Conservation (phyloP, 176 grass and related monocot species). For the Raddia distichophylla region DNA sequence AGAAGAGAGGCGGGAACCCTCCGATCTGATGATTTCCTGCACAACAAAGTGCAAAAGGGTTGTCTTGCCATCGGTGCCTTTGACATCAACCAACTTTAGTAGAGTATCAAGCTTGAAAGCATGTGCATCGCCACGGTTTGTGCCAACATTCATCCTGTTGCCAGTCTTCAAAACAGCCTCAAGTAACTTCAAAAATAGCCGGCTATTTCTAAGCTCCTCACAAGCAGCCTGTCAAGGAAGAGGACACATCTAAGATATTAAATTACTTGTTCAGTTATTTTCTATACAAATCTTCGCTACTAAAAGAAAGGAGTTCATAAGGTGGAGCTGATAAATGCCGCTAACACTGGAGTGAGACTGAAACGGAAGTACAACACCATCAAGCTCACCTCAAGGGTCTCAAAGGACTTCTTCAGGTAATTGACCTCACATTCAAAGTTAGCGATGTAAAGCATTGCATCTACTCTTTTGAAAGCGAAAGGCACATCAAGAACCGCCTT, state of each 20-base stretch:
- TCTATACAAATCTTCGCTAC: neutral
- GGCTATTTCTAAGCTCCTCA: constrained; percentile 88
- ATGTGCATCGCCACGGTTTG: constrained; percentile 87
- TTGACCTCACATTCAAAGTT: constrained; percentile 97
- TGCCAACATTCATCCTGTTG: constrained; percentile 99
- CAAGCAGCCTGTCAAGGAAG: constrained; percentile 67
- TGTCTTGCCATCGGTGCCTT: constrained; percentile 92
- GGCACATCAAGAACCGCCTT: constrained; percentile 94
- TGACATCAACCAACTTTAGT: constrained; percentile 89
- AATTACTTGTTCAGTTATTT: neutral
- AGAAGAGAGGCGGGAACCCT: constrained; percentile 59
- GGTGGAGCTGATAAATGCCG: neutral
- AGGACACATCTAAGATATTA: neutral
- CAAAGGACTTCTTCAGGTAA: constrained; percentile 90
- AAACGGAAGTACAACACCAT: neutral
- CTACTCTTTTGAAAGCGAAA: constrained; percentile 96
- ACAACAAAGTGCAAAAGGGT: constrained; percentile 97
- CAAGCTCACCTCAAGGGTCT: constrained; percentile 90
- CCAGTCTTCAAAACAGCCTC: constrained; percentile 98
- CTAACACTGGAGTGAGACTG: neutral
- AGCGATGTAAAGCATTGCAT: constrained; percentile 96
- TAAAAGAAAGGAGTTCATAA: neutral
- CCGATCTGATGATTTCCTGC: constrained; percentile 82
- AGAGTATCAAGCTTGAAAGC: constrained; percentile 98
- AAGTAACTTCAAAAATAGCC: constrained; percentile 92